A percentile compares a stretch with the other conserved stretches of the same genome.
These are phyloP conservation scores for Alternaria brassicae DNA, from an alignment of 2,329 filamentous ascomycete species.

Conservation along the genomic window DNA sequence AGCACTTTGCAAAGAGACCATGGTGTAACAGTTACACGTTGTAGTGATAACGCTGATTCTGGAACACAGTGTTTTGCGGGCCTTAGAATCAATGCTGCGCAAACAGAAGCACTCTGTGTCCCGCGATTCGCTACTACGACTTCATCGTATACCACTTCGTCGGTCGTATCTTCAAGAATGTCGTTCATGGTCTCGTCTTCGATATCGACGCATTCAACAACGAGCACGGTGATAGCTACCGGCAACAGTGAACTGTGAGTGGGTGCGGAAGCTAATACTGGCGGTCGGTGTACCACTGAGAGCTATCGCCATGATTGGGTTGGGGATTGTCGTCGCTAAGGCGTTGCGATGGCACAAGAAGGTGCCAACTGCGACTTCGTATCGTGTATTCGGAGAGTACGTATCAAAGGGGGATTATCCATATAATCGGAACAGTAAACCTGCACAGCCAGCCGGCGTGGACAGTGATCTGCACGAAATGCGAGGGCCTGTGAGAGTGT, in stretches of 20 bases:
- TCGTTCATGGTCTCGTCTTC: neutral
- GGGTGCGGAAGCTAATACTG: slow-evolving; percentile 11
- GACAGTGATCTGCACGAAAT: slow-evolving; percentile 12
- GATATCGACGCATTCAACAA: neutral
- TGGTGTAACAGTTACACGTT: neutral
- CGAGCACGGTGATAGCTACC: neutral
- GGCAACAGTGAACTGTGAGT: neutral
- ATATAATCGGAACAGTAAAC: neutral
- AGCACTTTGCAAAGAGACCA: neutral
- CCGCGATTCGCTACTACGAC: slow-evolving; percentile 1
- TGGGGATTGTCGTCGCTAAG: slow-evolving; percentile 14
- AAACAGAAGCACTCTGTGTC: neutral
- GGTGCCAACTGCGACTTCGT: neutral
- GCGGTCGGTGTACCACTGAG: slow-evolving; percentile 6
- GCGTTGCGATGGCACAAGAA: slow-evolving; percentile 18
- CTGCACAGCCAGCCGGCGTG: slow-evolving; percentile 4
- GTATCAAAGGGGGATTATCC: neutral
- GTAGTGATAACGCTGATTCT: neutral
- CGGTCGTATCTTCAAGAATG: neutral
- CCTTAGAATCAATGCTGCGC: slow-evolving; percentile 1
- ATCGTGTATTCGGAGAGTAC: neutral
- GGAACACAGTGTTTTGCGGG: slow-evolving; percentile 2
- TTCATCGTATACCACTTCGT: neutral
- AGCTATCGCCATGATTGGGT: slow-evolving; percentile 5
- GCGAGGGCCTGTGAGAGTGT: neutral